These are phyloP conservation scores for Rhizopus microsporus DNA, from an alignment of 371 early-diverging fungal species.

Conservation along the genomic window DNA sequence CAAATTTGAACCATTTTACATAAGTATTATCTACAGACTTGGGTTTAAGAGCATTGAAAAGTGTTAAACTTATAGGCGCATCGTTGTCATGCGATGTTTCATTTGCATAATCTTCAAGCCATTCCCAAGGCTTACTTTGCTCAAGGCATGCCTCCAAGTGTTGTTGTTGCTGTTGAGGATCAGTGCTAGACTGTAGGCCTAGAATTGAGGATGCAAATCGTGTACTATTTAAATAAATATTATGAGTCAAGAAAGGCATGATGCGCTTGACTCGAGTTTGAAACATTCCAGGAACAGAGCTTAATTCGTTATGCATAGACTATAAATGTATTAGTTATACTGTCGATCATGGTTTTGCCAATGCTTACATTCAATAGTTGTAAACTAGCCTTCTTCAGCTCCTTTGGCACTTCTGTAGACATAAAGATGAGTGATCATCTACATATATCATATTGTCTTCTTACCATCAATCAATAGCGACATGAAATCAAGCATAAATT, in stretches of 20 bases:
- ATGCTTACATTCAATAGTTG: conserved; percentile 32
- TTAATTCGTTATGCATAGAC: conserved; percentile 43
- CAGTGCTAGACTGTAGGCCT: conserved; percentile 22
- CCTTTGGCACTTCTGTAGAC: conserved; percentile 37
- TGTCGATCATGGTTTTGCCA: neutral
- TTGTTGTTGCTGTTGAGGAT: conserved; percentile 44
- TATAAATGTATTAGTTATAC: conserved; percentile 4
- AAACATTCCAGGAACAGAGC: conserved; percentile 55
- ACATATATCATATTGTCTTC: neutral
- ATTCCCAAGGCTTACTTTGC: conserved; percentile 64
- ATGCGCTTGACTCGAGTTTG: conserved; percentile 60
- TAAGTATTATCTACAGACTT: conserved; percentile 42
- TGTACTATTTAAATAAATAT: conserved; percentile 55
- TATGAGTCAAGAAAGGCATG: conserved; percentile 60
- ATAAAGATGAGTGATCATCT: neutral
- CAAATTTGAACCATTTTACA: conserved; percentile 48
- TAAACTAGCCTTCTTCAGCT: conserved; percentile 38
- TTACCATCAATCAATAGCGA: conserved; percentile 60
- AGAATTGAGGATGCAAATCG: conserved; percentile 33
- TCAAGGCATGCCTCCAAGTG: conserved; percentile 42
- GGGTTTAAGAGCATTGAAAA: conserved; percentile 41
- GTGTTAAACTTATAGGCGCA: conserved; percentile 40
- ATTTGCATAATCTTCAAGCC: conserved; percentile 61
- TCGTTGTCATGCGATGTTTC: conserved; percentile 53
- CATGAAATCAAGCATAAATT: conserved; percentile 61